Evolutionary conservation across 2,329 filamentous ascomycete genomes (phyloP).

Genomic region (Xylaria sp.): DNA sequence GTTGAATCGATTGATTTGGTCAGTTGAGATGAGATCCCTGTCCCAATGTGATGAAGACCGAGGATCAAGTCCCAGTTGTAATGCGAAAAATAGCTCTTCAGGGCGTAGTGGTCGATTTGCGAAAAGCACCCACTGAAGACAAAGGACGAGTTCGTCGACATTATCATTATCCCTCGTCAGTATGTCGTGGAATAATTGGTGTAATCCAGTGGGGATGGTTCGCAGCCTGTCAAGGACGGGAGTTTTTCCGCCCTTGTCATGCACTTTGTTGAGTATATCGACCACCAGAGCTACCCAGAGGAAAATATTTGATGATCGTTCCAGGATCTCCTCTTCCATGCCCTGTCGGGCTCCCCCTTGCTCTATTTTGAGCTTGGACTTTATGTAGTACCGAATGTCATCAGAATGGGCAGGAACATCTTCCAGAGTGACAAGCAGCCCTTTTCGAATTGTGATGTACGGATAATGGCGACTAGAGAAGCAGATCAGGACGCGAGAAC

Average conservation of each 20-base stretch:
- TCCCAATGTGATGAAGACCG: constrained; percentile 15
- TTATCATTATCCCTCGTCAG: constrained; percentile 49
- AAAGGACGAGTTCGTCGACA: constrained; percentile 45
- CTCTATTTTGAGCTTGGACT: constrained; percentile 32
- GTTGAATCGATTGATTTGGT: constrained; percentile 40
- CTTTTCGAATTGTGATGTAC: constrained; percentile 38
- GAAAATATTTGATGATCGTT: constrained; percentile 47
- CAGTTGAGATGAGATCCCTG: constrained; percentile 12
- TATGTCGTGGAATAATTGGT: constrained; percentile 54
- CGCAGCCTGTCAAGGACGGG: constrained; percentile 34
- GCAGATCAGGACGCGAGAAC: constrained; percentile 9
- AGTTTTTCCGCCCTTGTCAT: constrained; percentile 31
- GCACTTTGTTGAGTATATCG: constrained; percentile 42
- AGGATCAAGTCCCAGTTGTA: constrained; percentile 34
- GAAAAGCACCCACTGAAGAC: constrained; percentile 58
- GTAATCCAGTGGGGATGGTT: constrained; percentile 43
- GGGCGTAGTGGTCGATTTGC: constrained; percentile 46
- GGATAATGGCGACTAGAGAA: constrained; percentile 48
- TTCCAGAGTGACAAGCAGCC: constrained; percentile 33
- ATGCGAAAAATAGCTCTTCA: constrained; percentile 49
- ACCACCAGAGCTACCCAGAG: constrained; percentile 48
- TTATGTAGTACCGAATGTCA: constrained; percentile 37
- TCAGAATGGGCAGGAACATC: constrained; percentile 25
- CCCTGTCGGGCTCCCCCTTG: constrained; percentile 10
- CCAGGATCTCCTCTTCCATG: constrained; percentile 33